These are phyloP conservation scores for Allantophomopsis lycopodina DNA, from an alignment of 2,329 filamentous ascomycete genomes.

Conservation along the genomic window DNA sequence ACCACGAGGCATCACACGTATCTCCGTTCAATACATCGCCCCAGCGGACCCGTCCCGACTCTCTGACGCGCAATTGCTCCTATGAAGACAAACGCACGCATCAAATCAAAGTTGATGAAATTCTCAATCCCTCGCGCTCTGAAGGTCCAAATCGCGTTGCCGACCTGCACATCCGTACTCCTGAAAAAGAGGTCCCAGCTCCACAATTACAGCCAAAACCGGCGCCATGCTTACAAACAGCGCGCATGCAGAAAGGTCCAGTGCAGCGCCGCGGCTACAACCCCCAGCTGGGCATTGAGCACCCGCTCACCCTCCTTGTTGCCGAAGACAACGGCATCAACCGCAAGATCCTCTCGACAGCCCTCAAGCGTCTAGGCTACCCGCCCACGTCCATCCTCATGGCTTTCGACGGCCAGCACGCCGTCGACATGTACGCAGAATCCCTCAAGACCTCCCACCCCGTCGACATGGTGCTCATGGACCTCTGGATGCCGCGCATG, in stretches of 20 bases:
- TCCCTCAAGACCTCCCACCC: conserved; percentile 17
- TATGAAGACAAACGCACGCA: too few relatives aligned
- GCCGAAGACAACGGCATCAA: conserved; percentile 65
- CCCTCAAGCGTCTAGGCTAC: conserved; percentile 56
- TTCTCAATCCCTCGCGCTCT: conserved; percentile 1
- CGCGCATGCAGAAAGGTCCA: conserved; percentile 3
- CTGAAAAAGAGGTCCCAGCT: not conserved
- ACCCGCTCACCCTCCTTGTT: conserved; percentile 54
- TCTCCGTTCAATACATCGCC: not conserved
- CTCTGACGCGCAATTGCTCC: not conserved
- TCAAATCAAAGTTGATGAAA: too few relatives aligned
- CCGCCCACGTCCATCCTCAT: conserved; percentile 35
- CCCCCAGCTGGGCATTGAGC: conserved; percentile 39
- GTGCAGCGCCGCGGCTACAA: conserved; percentile 25
- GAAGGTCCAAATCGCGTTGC: not conserved
- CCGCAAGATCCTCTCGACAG: conserved; percentile 49
- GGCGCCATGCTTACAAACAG: not conserved
- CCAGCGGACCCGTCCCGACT: not conserved
- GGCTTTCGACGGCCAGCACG: conserved; percentile 55
- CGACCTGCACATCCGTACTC: not conserved
- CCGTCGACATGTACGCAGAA: conserved; percentile 44
- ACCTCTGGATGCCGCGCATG: conserved; percentile 63
- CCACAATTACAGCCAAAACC: not conserved
- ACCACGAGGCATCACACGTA: conserved; percentile 2
- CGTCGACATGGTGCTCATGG: conserved; percentile 57